These are phyloP conservation scores for Chlorella sp. DNA, from an alignment of 139 green algal species.

Conservation along the genomic window DNA sequence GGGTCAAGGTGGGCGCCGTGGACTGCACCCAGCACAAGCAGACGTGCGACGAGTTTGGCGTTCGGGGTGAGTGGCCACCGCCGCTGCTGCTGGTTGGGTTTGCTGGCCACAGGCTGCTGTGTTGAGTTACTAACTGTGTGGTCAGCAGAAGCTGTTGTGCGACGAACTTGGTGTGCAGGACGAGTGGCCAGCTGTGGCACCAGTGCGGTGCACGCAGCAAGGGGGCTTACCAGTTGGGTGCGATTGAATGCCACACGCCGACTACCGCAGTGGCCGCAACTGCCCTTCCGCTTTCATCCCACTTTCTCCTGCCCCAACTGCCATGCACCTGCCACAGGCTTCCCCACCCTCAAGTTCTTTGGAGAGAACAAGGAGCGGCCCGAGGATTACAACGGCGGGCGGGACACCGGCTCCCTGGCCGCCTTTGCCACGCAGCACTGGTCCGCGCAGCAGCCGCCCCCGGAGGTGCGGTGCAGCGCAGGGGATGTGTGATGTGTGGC, in stretches of 20 bases:
- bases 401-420: conserved; percentile 70
- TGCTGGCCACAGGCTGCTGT: too few species aligned
- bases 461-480: conserved; percentile 59
- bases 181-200: too few species aligned
- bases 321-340: too few species aligned
- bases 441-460: conserved; percentile 57
- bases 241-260: too few species aligned
- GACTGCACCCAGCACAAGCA: conserved; percentile 83
- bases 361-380: conserved; percentile 79
- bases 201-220: too few species aligned
- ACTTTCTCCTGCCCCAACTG: too few species aligned
- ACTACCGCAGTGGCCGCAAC: too few species aligned
- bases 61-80: conserved; percentile 54
- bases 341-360: conserved; percentile 95
- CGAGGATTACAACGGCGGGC: conserved; percentile 81
- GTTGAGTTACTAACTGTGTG: too few species aligned
- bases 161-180: not conserved
- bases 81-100: too few species aligned
- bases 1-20: conserved; percentile 88
- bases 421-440: conserved; percentile 59
- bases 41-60: conserved; percentile 66
- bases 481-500: not conserved
- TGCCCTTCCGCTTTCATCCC: too few species aligned
- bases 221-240: too few species aligned
- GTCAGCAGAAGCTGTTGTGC: too few species aligned